phyloP scores from a whole-genome alignment of 208 protist species.

The Crithidia brevicula region DNA sequence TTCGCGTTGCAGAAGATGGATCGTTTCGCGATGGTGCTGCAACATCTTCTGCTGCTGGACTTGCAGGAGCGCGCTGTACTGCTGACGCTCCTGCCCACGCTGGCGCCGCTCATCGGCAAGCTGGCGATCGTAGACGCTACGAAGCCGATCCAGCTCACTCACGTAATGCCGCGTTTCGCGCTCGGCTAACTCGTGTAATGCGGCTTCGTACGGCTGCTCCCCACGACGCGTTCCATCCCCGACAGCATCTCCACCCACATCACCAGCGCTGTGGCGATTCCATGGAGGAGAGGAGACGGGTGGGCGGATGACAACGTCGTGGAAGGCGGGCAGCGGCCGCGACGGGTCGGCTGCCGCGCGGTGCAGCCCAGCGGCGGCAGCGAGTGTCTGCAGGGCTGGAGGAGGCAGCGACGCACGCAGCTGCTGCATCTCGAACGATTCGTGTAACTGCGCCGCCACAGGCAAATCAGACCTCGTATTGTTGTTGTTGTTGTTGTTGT shows the following conservation, averaged over 20 bases:
- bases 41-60: conserved; percentile 44
- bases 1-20: conserved; percentile 52
- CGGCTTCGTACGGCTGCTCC: conserved; percentile 23
- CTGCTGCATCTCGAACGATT: neutral
- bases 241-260: too few relatives aligned
- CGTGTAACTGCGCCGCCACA: neutral
- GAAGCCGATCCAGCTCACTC: conserved; percentile 54
- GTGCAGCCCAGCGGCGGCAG: conserved; percentile 19
- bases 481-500: neutral
- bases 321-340: conserved; percentile 42
- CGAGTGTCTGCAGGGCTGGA: conserved; percentile 18
- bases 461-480: neutral
- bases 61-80: conserved; percentile 64
- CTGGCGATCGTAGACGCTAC: conserved; percentile 37
- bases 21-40: conserved; percentile 50
- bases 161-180: conserved; percentile 55
- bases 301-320: conserved; percentile 41
- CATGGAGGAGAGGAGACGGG: too few relatives aligned
- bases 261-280: too few relatives aligned
- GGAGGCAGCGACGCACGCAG: conserved; percentile 30
- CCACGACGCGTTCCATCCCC: too few relatives aligned
- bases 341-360: conserved; percentile 23
- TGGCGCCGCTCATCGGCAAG: conserved; percentile 53
- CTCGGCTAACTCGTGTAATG: conserved; percentile 31
- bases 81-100: conserved; percentile 53